Conservation (phyloP, 345 rosid species). For the Linum usitatissimum region DNA sequence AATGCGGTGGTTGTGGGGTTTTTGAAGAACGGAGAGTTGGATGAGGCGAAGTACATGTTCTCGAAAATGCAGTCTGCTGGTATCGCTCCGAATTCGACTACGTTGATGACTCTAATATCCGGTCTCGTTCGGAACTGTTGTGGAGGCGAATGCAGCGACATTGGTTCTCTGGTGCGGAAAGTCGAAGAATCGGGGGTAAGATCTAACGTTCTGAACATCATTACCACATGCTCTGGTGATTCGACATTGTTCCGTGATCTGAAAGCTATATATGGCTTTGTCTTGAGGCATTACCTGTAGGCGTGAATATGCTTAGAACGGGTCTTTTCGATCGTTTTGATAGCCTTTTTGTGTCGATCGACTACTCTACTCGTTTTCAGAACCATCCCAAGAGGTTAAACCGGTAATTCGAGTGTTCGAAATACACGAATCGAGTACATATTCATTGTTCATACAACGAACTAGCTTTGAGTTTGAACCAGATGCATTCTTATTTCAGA, state of each 20-base stretch:
- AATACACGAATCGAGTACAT: too few relatives aligned
- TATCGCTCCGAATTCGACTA: slow-evolving; percentile 33
- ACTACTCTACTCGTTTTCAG: too few relatives aligned
- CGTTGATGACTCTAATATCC: slow-evolving; percentile 49
- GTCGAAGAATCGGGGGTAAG: slow-evolving; percentile 49
- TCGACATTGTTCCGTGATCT: slow-evolving; percentile 33
- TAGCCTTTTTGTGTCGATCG: too few relatives aligned
- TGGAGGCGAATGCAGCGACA: slow-evolving; percentile 22
- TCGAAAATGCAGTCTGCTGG: slow-evolving; percentile 47
- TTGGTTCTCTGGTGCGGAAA: slow-evolving; percentile 27
- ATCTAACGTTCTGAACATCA: slow-evolving; percentile 37
- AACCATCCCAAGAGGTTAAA: too few relatives aligned
- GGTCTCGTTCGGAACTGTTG: slow-evolving; percentile 46
- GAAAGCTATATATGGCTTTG: slow-evolving; percentile 48
- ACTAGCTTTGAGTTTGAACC: too few relatives aligned
- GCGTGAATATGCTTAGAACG: neutral
- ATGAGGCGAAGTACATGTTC: slow-evolving; percentile 52
- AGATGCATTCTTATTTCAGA: too few relatives aligned
- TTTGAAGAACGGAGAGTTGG: slow-evolving; percentile 37
- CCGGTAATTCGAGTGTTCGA: too few relatives aligned
- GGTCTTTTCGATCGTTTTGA: too few relatives aligned
- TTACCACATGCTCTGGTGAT: slow-evolving; percentile 31
- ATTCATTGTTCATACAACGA: too few relatives aligned
- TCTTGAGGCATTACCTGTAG: slow-evolving; percentile 30
- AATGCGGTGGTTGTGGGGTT: slow-evolving; percentile 50